Evolutionary conservation across 2,329 filamentous ascomycete genomes (phyloP), one percentile per base, ranked within the genome.

Genomic region (Orbilia blumenaviensis): DNA sequence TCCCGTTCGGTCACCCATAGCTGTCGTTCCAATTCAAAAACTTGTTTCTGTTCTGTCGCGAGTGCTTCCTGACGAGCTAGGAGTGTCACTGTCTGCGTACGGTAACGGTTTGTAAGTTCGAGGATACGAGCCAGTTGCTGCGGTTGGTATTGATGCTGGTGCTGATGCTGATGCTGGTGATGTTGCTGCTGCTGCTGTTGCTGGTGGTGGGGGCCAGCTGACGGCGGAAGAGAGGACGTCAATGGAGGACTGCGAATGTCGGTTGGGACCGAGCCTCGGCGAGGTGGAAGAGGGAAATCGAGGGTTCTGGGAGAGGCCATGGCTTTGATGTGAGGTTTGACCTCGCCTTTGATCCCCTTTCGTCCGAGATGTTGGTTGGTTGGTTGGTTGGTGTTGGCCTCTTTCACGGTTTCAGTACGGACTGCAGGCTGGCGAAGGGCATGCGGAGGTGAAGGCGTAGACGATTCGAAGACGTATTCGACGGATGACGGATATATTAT

Each of bases 1-100:
- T 71, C 66, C 8, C 73, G 58, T 36, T 77, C 73, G 3, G 73
- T 77, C 29, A 34, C 61, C 73, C 73, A 77, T 56, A 77, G 61
- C 42, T 77, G 66, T 16, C 73, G 66, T 71, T 77, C 73, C 34
- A 77, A 62, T n/a, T 77, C 73, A 16, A 77, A 77, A 6, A 77
- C 66, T 44, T 32, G 61, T 38, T 72, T 77, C 52, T 77, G 73
- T 32, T 77, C 73, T 3, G 50, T 36, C 3, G 60, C 56, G 7
- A 77, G 61, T 12, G 66, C 66, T 46, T 77, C 73, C 50, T 77
- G 73, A 4, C 73, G 66, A 1, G 73, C 60, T 29, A 77, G 36
- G 3, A 77, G 54, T 4, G 73, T 52, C 12, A 77, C 60, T 9
- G 73, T 68, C n/a, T 77, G 73, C 27, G 66, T 66, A 32, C 73